Evolutionary conservation across 2,329 filamentous ascomycete species (phyloP).

Genomic region (Tolypocladium capitatum): DNA sequence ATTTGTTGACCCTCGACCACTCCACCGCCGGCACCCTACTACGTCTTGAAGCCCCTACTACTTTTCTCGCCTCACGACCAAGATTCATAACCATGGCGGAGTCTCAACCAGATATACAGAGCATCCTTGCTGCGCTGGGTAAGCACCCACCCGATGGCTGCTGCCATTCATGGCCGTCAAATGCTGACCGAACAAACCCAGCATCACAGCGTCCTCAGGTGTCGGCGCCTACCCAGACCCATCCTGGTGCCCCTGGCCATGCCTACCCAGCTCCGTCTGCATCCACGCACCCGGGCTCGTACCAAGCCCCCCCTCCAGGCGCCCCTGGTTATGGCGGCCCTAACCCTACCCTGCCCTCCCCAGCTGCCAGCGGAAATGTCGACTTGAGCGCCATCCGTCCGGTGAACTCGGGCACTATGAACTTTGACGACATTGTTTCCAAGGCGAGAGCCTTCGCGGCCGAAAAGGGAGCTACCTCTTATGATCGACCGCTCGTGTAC

Average conservation of each 20-base stretch:
- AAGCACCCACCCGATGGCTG: constrained; percentile 10
- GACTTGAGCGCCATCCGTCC: constrained; percentile 73
- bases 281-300: constrained; percentile 19
- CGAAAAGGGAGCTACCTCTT: constrained; percentile 57
- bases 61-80: not conserved
- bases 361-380: constrained; percentile 60
- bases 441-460: constrained; percentile 73
- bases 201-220: constrained; percentile 31
- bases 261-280: constrained; percentile 26
- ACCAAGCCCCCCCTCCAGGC: constrained; percentile 23
- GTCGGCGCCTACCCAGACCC: constrained; percentile 28
- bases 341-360: constrained; percentile 46
- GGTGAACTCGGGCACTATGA: constrained; percentile 67
- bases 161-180: not conserved
- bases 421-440: constrained; percentile 71
- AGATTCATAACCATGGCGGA: constrained; percentile 20
- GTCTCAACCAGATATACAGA: constrained; percentile 27
- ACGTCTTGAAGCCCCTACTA: not conserved
- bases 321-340: constrained; percentile 23
- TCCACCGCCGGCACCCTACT: not conserved
- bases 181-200: constrained; percentile 9
- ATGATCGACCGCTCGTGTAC: constrained; percentile 42
- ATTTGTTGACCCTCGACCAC: too few relatives aligned
- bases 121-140: constrained; percentile 36
- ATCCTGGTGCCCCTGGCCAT: constrained; percentile 22